These are phyloP conservation scores for Phanerochaete carnosa DNA, from an alignment of 768 basidiomycete genomes.

Conservation along the genomic window DNA sequence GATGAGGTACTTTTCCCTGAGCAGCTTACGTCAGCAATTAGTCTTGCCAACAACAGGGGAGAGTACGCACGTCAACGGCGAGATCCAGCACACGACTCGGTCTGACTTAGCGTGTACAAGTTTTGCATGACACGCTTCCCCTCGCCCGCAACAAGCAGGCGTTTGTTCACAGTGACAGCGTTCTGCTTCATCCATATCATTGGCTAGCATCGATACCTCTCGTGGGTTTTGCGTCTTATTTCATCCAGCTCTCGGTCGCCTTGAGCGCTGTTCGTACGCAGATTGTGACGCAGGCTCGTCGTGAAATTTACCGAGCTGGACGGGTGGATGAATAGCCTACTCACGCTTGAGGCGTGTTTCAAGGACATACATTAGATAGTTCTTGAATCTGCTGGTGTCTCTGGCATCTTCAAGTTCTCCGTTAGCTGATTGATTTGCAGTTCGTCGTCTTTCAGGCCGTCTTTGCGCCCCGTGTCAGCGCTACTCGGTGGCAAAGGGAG, in stretches of 20 bases:
- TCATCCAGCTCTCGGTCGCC: conserved; percentile 93
- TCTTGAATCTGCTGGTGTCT: conserved; percentile 92
- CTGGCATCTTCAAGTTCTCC: conserved; percentile 96
- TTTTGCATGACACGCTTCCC: conserved; percentile 81
- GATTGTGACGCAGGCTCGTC: conserved; percentile 92
- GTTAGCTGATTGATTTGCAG: conserved; percentile 69
- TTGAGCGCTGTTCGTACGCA: conserved; percentile 77
- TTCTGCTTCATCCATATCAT: conserved; percentile 88
- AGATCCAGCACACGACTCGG: conserved; percentile 80
- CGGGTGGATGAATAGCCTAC: conserved; percentile 76
- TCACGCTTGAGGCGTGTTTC: conserved; percentile 84
- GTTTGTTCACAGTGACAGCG: conserved; percentile 73
- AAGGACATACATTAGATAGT: conserved; percentile 91
- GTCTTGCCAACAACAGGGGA: conserved; percentile 3
- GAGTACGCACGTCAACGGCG: conserved; percentile 68
- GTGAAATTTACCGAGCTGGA: conserved; percentile 87
- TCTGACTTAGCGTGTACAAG: conserved; percentile 82
- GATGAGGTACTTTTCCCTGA: conserved; percentile 83
- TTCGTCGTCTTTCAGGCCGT: conserved; percentile 91
- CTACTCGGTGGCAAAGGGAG: not conserved
- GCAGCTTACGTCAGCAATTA: not conserved
- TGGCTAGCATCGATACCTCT: conserved; percentile 78
- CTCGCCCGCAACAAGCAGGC: conserved; percentile 30
- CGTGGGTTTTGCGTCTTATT: conserved; percentile 67
- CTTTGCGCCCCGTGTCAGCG: conserved; percentile 46